Evolutionary conservation across 768 basidiomycete species (phyloP).

Genomic region (Pleurotus ostreatus): DNA sequence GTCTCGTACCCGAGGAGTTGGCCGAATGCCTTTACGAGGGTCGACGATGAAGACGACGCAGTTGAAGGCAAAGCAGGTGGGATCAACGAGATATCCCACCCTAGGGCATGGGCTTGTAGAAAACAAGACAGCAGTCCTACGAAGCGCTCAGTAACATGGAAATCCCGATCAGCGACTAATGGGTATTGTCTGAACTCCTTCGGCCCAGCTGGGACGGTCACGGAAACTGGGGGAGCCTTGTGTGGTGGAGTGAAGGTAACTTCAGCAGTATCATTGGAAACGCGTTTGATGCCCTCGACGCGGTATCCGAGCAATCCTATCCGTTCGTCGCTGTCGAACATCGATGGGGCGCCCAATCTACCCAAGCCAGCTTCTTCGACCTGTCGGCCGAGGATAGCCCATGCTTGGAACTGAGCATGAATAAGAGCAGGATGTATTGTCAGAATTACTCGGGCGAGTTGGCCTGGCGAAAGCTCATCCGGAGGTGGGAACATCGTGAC

Average conservation of each 20-base stretch:
- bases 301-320: constrained; percentile 53
- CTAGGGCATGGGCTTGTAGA: constrained; percentile 59
- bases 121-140: constrained; percentile 55
- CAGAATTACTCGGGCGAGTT: constrained; percentile 51
- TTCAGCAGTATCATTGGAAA: constrained; percentile 33
- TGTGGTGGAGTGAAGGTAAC: constrained; percentile 37
- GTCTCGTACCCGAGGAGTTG: constrained; percentile 56
- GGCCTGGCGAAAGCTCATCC: constrained; percentile 32
- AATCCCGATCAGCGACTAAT: constrained; percentile 31
- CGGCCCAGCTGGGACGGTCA: constrained; percentile 48
- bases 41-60: constrained; percentile 57
- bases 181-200: constrained; percentile 43
- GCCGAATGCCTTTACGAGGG: constrained; percentile 51
- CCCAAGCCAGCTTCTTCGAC: constrained; percentile 52
- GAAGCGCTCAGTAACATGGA: constrained; percentile 47
- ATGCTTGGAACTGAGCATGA: constrained; percentile 55
- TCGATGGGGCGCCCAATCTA: constrained; percentile 44
- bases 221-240: constrained; percentile 21
- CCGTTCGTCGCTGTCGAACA: constrained; percentile 33
- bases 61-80: constrained; percentile 57
- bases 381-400: constrained; percentile 57
- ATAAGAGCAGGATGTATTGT: constrained; percentile 57
- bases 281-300: constrained; percentile 34
- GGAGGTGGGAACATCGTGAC: constrained; percentile 47
- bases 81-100: constrained; percentile 62